Evolutionary conservation across 768 basidiomycete species (phyloP).

Genomic region (Roridomyces roridus): DNA sequence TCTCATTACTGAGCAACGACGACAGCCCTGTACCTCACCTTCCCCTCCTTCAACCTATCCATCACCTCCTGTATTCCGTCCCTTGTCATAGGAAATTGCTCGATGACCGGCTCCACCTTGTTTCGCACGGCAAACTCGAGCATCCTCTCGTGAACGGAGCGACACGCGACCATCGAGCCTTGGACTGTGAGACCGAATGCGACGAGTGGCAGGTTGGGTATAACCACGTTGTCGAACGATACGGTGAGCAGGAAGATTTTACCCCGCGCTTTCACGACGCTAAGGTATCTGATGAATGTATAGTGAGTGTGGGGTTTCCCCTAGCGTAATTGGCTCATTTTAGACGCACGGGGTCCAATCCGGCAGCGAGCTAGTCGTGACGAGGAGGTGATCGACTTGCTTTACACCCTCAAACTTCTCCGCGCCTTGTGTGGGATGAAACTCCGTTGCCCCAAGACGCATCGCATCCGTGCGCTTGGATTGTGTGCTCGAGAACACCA

Average conservation of each 20-base stretch:
- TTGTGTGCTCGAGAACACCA: conserved; percentile 40
- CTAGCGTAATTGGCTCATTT: too few relatives aligned
- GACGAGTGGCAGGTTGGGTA: conserved; percentile 10
- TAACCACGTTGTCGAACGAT: background rate
- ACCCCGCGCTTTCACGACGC: conserved; percentile 6
- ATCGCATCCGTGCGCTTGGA: conserved; percentile 36
- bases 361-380: conserved; percentile 28
- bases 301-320: too few relatives aligned
- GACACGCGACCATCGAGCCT: conserved; percentile 21
- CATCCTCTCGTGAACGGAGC: conserved; percentile 29
- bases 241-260: conserved; percentile 9
- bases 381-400: conserved; percentile 33
- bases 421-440: conserved; percentile 34
- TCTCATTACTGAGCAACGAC: conserved; percentile 8
- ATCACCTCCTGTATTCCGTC: conserved; percentile 25
- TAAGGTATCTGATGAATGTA: conserved; percentile 8
- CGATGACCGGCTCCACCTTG: conserved; percentile 32
- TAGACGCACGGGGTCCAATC: background rate
- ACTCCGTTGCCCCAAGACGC: conserved; percentile 38
- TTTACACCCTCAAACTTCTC: conserved; percentile 32
- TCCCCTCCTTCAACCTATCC: background rate
- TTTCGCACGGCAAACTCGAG: conserved; percentile 38
- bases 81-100: conserved; percentile 36
- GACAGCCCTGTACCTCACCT: conserved; percentile 11
- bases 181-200: background rate